Percentiles rank a stretch among this genome's conserved stretches.
These are phyloP conservation scores for Apiospora saccharicola DNA, from an alignment of 2,329 filamentous ascomycete species.

Conservation along the genomic window DNA sequence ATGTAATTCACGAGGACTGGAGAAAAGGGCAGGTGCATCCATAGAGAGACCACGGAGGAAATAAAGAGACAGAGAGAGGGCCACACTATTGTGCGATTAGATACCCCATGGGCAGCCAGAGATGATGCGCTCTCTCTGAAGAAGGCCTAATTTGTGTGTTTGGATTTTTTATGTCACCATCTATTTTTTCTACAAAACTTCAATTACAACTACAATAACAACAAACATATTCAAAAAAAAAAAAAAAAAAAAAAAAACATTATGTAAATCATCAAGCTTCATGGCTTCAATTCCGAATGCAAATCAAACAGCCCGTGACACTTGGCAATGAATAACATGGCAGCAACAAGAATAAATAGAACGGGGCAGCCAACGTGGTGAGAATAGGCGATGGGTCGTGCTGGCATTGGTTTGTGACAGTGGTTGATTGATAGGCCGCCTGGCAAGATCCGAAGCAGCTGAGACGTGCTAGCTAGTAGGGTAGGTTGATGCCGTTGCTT, in stretches of 20 bases:
- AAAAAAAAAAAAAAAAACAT: slow-evolving; percentile 5
- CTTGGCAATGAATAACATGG: neutral
- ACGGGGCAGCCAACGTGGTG: neutral
- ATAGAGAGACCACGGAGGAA: neutral
- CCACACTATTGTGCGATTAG: slow-evolving; percentile 15
- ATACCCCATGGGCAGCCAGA: slow-evolving; percentile 18
- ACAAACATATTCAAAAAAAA: neutral
- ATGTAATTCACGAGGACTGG: slow-evolving; percentile 15
- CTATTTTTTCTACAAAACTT: neutral
- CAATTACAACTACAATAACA: neutral
- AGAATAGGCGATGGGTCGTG: neutral
- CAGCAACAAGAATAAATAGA: neutral
- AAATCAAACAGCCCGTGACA: neutral
- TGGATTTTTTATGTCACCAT: neutral
- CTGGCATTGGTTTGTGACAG: neutral
- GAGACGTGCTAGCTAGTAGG: neutral
- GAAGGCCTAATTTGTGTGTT: slow-evolving; percentile 1
- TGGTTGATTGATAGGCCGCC: slow-evolving; percentile 4
- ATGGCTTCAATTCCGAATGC: neutral
- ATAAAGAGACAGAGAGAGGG: neutral
- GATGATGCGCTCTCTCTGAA: slow-evolving; percentile 19
- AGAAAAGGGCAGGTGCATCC: neutral
- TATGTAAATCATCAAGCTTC: neutral
- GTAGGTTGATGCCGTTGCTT: neutral
- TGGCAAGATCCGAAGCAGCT: neutral